Evolutionary conservation across 345 rosid species (phyloP).

Genomic region (Rhodamnia argentea): DNA sequence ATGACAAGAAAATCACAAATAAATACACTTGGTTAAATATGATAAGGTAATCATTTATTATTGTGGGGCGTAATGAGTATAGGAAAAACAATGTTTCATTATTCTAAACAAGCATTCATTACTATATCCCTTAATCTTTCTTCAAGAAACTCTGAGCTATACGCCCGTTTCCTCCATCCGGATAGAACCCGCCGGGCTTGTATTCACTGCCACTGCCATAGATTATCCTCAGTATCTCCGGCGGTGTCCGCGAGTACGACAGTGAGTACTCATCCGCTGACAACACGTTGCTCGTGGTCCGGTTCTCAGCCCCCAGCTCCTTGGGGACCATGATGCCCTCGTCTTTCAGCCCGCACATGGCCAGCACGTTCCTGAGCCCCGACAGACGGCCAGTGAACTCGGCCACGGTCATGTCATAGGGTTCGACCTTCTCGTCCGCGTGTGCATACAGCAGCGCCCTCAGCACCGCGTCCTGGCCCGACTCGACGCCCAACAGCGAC

Average conservation of each 20-base stretch:
- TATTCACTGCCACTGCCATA: conserved; percentile 19
- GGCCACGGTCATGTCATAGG: conserved; percentile 27
- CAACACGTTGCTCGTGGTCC: conserved; percentile 19
- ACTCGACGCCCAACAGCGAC: conserved; percentile 46
- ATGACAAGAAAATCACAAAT: neutral
- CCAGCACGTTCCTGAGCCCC: conserved; percentile 23
- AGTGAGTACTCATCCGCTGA: conserved; percentile 20
- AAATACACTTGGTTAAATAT: neutral
- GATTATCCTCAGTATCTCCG: conserved; percentile 23
- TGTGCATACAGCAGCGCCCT: conserved; percentile 38
- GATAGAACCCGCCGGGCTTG: conserved; percentile 25
- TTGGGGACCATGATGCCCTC: conserved; percentile 37
- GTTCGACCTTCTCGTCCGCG: conserved; percentile 14
- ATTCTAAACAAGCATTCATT: neutral
- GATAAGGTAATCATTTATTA: neutral
- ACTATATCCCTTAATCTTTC: neutral
- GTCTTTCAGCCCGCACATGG: conserved; percentile 34
- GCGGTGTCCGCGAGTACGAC: conserved; percentile 22
- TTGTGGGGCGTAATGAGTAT: neutral
- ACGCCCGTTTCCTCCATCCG: conserved; percentile 30
- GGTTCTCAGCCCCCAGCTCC: conserved; percentile 26
- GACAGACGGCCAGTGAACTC: conserved; percentile 23
- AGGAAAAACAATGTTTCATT: neutral
- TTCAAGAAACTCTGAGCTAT: conserved; percentile 16
- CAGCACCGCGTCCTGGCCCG: conserved; percentile 65